These are phyloP conservation scores for Botrytis deweyae DNA, from an alignment of 2,329 filamentous ascomycete genomes.

Conservation along the genomic window DNA sequence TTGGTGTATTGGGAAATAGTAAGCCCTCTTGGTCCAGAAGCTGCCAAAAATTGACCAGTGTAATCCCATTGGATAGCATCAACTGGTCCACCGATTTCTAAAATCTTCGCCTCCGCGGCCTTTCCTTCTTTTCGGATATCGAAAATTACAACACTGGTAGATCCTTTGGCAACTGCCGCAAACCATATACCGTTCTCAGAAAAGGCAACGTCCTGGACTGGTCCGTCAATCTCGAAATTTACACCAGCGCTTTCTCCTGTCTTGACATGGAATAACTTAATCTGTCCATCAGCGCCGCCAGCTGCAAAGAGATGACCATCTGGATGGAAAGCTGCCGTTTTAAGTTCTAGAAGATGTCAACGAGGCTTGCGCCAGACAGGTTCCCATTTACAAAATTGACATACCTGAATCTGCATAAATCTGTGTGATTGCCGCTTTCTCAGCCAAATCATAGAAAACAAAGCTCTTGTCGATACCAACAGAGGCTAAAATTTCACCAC, in stretches of 20 bases:
- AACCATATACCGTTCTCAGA: slow-evolving; percentile 98
- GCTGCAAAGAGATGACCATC: slow-evolving; percentile 93
- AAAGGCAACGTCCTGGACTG: slow-evolving; percentile 76
- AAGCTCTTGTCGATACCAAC: slow-evolving; percentile 91
- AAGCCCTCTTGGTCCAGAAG: slow-evolving; percentile 74
- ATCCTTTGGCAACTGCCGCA: slow-evolving; percentile 75
- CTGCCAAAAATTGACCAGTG: slow-evolving; percentile 87
- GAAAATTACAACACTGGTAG: slow-evolving; percentile 80
- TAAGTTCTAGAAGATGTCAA: slow-evolving; percentile 41
- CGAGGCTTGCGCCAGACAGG: neutral
- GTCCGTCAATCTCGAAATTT: slow-evolving; percentile 66
- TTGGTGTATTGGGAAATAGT: slow-evolving; percentile 91
- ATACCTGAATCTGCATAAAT: slow-evolving; percentile 78
- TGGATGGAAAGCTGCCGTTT: slow-evolving; percentile 83
- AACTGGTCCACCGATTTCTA: slow-evolving; percentile 80
- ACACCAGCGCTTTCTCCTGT: slow-evolving; percentile 69
- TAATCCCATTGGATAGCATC: slow-evolving; percentile 86
- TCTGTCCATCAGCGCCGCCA: slow-evolving; percentile 74
- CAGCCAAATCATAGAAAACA: slow-evolving; percentile 77
- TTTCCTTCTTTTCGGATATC: slow-evolving; percentile 90
- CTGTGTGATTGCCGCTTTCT: slow-evolving; percentile 68
- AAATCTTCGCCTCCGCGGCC: slow-evolving; percentile 74
- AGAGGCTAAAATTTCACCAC: slow-evolving; percentile 78
- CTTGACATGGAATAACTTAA: slow-evolving; percentile 88
- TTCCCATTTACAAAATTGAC: slow-evolving; percentile 39